Evolutionary conservation across 2,329 filamentous ascomycete species (phyloP).

Genomic region (Phaeosphaeria sp.): DNA sequence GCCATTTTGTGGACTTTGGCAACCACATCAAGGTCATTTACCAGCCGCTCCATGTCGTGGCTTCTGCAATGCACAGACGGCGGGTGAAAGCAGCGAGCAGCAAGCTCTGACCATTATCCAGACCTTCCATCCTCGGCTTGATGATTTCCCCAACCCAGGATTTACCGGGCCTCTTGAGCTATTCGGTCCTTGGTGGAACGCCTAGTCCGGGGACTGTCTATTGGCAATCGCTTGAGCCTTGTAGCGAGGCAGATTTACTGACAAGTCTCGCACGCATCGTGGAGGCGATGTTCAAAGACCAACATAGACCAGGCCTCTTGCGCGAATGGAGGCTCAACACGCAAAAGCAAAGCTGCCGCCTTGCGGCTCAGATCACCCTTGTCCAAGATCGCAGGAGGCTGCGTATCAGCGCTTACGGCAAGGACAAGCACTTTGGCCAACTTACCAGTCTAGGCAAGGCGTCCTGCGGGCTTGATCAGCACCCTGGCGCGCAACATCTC

Average conservation of each 20-base stretch:
- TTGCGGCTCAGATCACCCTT: slow-evolving; percentile 41
- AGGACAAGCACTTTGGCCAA: slow-evolving; percentile 33
- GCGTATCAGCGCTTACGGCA: slow-evolving; percentile 39
- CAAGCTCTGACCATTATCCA: slow-evolving; percentile 20
- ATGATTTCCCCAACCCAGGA: slow-evolving; percentile 15
- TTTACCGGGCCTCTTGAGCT: neutral
- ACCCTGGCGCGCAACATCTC: slow-evolving; percentile 35
- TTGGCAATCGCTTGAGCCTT: slow-evolving; percentile 2
- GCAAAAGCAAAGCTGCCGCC: slow-evolving; percentile 24
- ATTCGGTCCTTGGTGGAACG: neutral
- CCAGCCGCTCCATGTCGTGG: slow-evolving; percentile 26
- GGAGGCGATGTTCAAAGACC: slow-evolving; percentile 26
- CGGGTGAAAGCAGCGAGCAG: slow-evolving; percentile 18
- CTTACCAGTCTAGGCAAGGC: slow-evolving; percentile 28
- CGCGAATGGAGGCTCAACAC: slow-evolving; percentile 42
- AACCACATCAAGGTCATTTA: slow-evolving; percentile 29
- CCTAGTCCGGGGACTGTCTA: neutral
- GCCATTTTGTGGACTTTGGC: slow-evolving; percentile 37
- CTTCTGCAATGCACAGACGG: slow-evolving; percentile 30
- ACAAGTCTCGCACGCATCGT: slow-evolving; percentile 12
- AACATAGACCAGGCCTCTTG: slow-evolving; percentile 18
- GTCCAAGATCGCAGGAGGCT: slow-evolving; percentile 21
- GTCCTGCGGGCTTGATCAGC: slow-evolving; percentile 23
- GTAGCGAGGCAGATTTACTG: slow-evolving; percentile 23
- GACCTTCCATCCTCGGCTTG: slow-evolving; percentile 19